These are phyloP conservation scores for Panicum miliaceum DNA, from an alignment of 176 grass and related monocot species.

Conservation along the genomic window DNA sequence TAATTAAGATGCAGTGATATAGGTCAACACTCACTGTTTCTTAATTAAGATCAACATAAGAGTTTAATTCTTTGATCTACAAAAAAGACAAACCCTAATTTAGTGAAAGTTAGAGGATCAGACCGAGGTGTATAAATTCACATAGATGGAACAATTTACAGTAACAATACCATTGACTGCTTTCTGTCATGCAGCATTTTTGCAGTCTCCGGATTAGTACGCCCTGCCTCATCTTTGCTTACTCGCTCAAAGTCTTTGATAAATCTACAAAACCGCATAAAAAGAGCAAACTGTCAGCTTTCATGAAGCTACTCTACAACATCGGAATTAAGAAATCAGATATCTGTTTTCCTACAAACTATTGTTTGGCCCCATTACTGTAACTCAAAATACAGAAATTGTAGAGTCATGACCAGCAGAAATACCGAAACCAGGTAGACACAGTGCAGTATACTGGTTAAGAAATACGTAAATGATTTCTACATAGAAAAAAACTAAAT, in stretches of 20 bases:
- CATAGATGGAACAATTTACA: not conserved
- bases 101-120: conserved; percentile 4
- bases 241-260: conserved; percentile 95
- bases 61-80: conserved; percentile 98
- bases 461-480: not conserved
- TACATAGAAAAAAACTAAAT: not conserved
- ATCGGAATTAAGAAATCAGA: not conserved
- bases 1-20: conserved; percentile 1
- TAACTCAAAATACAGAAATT: not conserved
- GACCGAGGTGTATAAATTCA: not conserved
- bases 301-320: not conserved
- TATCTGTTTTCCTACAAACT: not conserved
- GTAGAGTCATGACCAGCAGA: not conserved
- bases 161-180: conserved; percentile 68
- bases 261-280: conserved; percentile 50
- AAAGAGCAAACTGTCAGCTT: conserved; percentile 1
- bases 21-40: conserved; percentile 86
- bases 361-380: not conserved
- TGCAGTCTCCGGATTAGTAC: conserved; percentile 53
- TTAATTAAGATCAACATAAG: conserved; percentile 83
- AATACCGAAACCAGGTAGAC: not conserved
- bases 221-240: conserved; percentile 60
- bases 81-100: conserved; percentile 47
- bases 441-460: not conserved
- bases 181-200: conserved; percentile 86